Base-by-base conservation (phyloP, 2,329 filamentous ascomycete genomes). In the Stylonectria norvegica region DNA sequence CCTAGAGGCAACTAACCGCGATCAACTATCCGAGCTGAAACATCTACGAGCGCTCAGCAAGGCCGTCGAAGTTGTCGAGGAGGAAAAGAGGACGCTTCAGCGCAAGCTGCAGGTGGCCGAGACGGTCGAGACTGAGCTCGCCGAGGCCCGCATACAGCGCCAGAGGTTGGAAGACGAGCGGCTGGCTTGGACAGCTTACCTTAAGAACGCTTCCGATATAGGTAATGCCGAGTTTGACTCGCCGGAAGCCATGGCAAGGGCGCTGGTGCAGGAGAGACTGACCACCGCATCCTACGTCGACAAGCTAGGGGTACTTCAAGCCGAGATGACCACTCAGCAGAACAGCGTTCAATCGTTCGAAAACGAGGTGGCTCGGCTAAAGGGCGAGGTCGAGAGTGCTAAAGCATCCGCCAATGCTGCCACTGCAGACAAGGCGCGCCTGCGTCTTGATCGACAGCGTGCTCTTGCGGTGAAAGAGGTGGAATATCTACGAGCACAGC, bases 11-110 rank as follows among this genome's bases (percentile, higher is more conserved):
- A 79, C 80, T 23, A 95, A 89, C 48, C 76, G 87, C 17, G 88
- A 95, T 35, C 87, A 95, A 58, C 71, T 80, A 11, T 66, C 75
- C 0, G 91, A 98, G 60, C 68, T 98, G 23, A 88, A 86, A 53
- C 85, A 89, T 52, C 75, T 94, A 25, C 83, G 89, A 11, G 86
- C 89, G 51, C 69, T 85, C 4, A 83, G 89, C 61, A 91, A 87
- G 65, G 88, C 86, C n/a, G 83, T 95, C 2, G 88, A 95, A 58
- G 79, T 98, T 2, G 86, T 97, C 0, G 89, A 98, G 60, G 93
- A 98, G 62, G 89, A 98, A 69, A 97, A 97, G 71, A 76, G 87
- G 47, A 79, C 81, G 0, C 68, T 98, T 16, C 85, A 93, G 62
- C 81, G 83, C 20, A 88, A 82, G 57, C 63, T 98, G 2, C 81